Evolutionary conservation across 768 basidiomycete genomes (phyloP), one percentile per base, ranked within the genome.

Genomic region (Strobilomyces dryophilus): DNA sequence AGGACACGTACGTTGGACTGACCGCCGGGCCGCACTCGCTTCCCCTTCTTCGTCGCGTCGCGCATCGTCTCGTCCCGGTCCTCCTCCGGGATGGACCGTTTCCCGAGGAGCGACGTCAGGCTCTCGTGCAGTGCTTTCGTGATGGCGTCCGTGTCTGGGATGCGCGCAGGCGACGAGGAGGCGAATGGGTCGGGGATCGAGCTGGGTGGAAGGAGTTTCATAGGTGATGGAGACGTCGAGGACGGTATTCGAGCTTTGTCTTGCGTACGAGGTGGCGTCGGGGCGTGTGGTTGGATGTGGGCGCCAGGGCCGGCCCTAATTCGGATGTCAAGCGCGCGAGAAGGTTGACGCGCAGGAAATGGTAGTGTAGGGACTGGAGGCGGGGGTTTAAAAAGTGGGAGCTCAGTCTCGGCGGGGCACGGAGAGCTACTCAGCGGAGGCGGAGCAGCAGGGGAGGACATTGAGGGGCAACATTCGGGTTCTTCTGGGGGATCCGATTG

Each of bases 21-120:
- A 0, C 67, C 68, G 6, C 67, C 67, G 1, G 74, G 76, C 12
- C 76, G 62, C 11, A 71, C 61, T 32, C 76, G 66, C 48, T 74
- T 75, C 2, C 71, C 71, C 46, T 62, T 65, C 44, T 60, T 66
- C 10, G 18, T 61, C 4, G 47, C 37, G 1, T 54, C 54, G 17
- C 65, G 68, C 45, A 42, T 52, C 26, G 24, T 44, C 11, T 54
- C 57, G 34, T 43, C 40, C 9, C 40, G 24, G n/a, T 76, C 76
- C 4, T 75, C 74, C 11, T 76, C 76, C 4, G 72, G 70, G 0
- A 76, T 69, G 10, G 75, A 74, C 9, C 87, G 76, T 65, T 92
- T 91, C 9, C 87, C 88, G 15, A 91, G 71, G 51, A 89, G 66
- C 20, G 80, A 79, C 6, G 82, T 80, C 45, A 90, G 80, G 54